phyloP scores from a whole-genome alignment of 2,329 filamentous ascomycete species.

The Cyclaneusma minus region DNA sequence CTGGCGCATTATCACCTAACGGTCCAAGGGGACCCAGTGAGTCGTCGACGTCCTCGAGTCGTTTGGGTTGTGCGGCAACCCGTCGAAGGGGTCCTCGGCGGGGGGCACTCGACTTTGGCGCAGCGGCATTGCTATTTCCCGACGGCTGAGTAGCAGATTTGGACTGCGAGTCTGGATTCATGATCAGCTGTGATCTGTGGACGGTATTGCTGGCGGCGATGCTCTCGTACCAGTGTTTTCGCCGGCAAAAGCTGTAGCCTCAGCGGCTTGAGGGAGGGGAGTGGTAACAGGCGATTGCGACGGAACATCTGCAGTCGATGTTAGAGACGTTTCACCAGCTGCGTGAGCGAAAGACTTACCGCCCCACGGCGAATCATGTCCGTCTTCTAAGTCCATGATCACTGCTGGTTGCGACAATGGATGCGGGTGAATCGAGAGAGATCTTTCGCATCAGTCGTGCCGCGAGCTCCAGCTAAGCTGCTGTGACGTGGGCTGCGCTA shows the following conservation, averaged over 20 bases:
- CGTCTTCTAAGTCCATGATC: constrained; percentile 28
- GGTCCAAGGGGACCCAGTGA: constrained; percentile 60
- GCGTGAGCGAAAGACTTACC: constrained; percentile 17
- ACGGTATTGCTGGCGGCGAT: background rate
- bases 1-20: constrained; percentile 31
- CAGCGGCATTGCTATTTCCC: constrained; percentile 6
- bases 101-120: no score
- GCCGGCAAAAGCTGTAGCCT: constrained; percentile 12
- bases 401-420: no score
- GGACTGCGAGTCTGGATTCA: constrained; percentile 2
- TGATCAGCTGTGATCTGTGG: constrained; percentile 1
- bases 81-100: constrained; percentile 29
- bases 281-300: constrained; percentile 21
- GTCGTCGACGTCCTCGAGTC: constrained; percentile 60
- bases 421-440: no score
- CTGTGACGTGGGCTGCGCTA: no score
- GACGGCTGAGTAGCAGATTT: background rate
- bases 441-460: no score
- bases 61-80: constrained; percentile 60
- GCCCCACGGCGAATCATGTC: constrained; percentile 28
- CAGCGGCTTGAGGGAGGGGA: constrained; percentile 10
- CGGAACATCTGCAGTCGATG: constrained; percentile 22
- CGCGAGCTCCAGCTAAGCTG: no score
- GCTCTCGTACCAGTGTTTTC: constrained; percentile 12
- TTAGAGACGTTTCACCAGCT: constrained; percentile 4